phyloP scores from a whole-genome alignment of 2,329 filamentous ascomycete species.

The Eutypa lata region DNA sequence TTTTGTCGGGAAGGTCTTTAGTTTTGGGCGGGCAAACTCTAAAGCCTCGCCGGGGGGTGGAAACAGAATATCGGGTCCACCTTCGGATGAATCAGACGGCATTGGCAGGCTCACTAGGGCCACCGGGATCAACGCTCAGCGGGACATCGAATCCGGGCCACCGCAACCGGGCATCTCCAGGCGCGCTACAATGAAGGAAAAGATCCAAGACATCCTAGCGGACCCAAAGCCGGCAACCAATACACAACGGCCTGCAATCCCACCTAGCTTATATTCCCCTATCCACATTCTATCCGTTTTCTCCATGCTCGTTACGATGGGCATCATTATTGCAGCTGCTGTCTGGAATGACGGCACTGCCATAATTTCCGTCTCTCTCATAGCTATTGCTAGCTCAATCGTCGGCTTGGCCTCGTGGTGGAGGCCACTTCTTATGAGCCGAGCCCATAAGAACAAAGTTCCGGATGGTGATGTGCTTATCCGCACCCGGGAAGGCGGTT shows the following conservation, averaged over 20 bases:
- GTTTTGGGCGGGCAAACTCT: constrained; percentile 8
- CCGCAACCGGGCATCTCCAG: constrained; percentile 23
- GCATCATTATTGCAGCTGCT: constrained; percentile 42
- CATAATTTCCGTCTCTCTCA: constrained; percentile 46
- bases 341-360: constrained; percentile 48
- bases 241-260: constrained; percentile 43
- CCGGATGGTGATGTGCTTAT: constrained; percentile 60
- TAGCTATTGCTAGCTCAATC: constrained; percentile 51
- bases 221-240: constrained; percentile 38
- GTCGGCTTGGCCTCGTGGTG: constrained; percentile 58
- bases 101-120: constrained; percentile 6
- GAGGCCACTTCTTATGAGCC: constrained; percentile 51
- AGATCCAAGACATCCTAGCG: constrained; percentile 40
- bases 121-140: constrained; percentile 11
- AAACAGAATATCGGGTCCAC: too few relatives aligned
- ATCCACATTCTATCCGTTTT: constrained; percentile 51
- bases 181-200: constrained; percentile 36
- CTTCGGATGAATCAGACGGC: constrained; percentile 10
- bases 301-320: constrained; percentile 47
- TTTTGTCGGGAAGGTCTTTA: constrained; percentile 9
- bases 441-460: constrained; percentile 44
- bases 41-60: too few relatives aligned
- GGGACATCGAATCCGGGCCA: constrained; percentile 21
- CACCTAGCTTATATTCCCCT: constrained; percentile 46
- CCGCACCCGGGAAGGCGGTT: constrained; percentile 57